Percentiles rank a stretch among this genome's conserved stretches.
Conservation (phyloP, 495 filamentous ascomycete species). For the Penicillium daleae region DNA sequence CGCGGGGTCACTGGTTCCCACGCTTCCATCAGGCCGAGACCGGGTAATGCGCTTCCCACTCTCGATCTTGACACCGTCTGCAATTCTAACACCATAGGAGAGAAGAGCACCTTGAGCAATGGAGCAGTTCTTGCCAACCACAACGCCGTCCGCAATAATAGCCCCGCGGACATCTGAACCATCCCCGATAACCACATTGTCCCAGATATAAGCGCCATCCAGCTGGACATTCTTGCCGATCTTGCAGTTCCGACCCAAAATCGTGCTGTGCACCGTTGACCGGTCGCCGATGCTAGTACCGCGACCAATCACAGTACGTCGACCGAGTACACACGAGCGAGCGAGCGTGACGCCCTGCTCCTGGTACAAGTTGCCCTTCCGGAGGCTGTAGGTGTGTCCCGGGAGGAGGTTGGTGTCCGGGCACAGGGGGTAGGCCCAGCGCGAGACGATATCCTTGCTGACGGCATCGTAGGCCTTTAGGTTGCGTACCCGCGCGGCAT, state of each 20-base stretch:
- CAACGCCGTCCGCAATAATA: conserved; percentile 72
- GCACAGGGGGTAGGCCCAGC: conserved; percentile 92
- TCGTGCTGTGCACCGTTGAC: conserved; percentile 67
- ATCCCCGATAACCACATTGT: conserved; percentile 75
- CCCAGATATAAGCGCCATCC: conserved; percentile 88
- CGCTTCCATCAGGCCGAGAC: conserved; percentile 50
- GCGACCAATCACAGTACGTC: conserved; percentile 73
- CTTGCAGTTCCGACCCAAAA: conserved; percentile 79
- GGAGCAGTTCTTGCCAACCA: conserved; percentile 69
- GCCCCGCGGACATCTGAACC: conserved; percentile 68
- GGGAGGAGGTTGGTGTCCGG: conserved; percentile 84
- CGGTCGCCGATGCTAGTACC: conserved; percentile 75
- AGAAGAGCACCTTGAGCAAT: conserved; percentile 75
- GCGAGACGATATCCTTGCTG: conserved; percentile 81
- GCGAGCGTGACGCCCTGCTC: conserved; percentile 73
- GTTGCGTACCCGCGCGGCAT: conserved; percentile 81
- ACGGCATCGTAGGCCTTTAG: conserved; percentile 89
- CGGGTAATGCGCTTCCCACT: conserved; percentile 59
- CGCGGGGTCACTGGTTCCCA: conserved; percentile 52
- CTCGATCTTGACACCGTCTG: conserved; percentile 58
- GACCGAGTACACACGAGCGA: conserved; percentile 66
- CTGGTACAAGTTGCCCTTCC: conserved; percentile 68
- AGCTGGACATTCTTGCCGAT: conserved; percentile 85
- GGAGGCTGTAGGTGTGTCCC: conserved; percentile 73
- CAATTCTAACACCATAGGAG: conserved; percentile 76